Evolutionary conservation across 1,139 yeast genomes (phyloP), one percentile per base, ranked within the genome.

Genomic region (Pichia sp.): DNA sequence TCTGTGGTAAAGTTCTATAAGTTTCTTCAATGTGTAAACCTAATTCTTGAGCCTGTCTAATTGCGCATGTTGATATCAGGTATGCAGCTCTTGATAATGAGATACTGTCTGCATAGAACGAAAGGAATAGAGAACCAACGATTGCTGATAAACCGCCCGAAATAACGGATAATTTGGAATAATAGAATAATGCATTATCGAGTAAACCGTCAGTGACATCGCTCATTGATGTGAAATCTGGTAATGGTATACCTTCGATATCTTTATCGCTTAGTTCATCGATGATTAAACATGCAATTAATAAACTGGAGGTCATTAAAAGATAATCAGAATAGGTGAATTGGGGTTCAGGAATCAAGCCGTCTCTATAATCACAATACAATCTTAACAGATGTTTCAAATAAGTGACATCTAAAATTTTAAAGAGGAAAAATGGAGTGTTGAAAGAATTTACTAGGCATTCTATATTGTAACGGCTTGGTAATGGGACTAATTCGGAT

Each of bases 1-100:
- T 66, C 0, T 55, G 54, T 0, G 71, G 48, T 21, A 79, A 55
- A 0, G 72, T 70, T 33, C 49, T 44, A 44, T 73, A 72, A 2
- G 76, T 64, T 53, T 83, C 88, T 15, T 65, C 66, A 31, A 88
- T 66, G 58, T 85, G 86, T 21, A 86, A 66, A 0, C 94, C 94
- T 48, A 83, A 63, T 42, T 79, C 84, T 53, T 76, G 81, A 0
- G 88, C 86, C 54, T 71, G 75, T 47, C 88, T 67, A 2, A 79
- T 72, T 1, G 83, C 83, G 9, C 77, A 71, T 0, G 83, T 66
- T 0, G 73, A 60, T 11, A 83, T 57, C 32, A 73, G 67, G 55
- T 72, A 75, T 33, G 74, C 70, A 5, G 70, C 64, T 33, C 74
- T 75, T 17, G 78, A 70, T 4, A 60, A 39, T 14, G 75, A 61